Evolutionary conservation across 2,329 filamentous ascomycete species (phyloP).

Genomic region (Lachnellula willkommii): DNA sequence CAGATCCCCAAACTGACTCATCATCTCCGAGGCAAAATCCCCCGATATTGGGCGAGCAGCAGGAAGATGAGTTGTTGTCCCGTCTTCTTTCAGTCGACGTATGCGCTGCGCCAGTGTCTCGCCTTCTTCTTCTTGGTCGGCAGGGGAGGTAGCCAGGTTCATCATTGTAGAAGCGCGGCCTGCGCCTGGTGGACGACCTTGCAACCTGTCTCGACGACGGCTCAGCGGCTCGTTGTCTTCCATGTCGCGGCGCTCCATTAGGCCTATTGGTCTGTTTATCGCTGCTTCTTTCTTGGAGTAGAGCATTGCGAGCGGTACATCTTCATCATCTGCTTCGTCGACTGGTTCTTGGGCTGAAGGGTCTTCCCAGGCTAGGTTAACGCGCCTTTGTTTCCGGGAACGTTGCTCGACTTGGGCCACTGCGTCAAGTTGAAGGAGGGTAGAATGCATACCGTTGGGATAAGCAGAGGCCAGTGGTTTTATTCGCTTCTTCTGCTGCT

Average conservation of each 20-base stretch:
- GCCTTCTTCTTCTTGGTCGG: slow-evolving; percentile 40
- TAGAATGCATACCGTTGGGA: slow-evolving; percentile 82
- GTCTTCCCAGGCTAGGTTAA: slow-evolving; percentile 89
- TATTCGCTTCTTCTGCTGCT: slow-evolving; percentile 76
- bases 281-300: slow-evolving; percentile 51
- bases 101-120: slow-evolving; percentile 65
- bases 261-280: slow-evolving; percentile 61
- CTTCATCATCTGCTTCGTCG: slow-evolving; percentile 62
- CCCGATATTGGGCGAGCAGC: slow-evolving; percentile 50
- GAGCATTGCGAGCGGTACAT: slow-evolving; percentile 81
- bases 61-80: slow-evolving; percentile 32
- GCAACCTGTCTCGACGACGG: slow-evolving; percentile 27
- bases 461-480: slow-evolving; percentile 56
- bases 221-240: slow-evolving; percentile 80
- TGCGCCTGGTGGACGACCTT: slow-evolving; percentile 19
- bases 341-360: slow-evolving; percentile 42
- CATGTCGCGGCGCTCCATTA: slow-evolving; percentile 75
- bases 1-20: slow-evolving; percentile 53
- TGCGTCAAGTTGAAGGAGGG: slow-evolving; percentile 82
- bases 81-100: slow-evolving; percentile 54
- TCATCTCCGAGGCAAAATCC: slow-evolving; percentile 64
- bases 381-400: slow-evolving; percentile 65
- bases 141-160: slow-evolving; percentile 26
- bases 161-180: slow-evolving; percentile 27
- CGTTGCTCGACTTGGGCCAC: slow-evolving; percentile 80